Base-by-base conservation (phyloP, 2,329 filamentous ascomycete species). In the Byssothecium circinans region DNA sequence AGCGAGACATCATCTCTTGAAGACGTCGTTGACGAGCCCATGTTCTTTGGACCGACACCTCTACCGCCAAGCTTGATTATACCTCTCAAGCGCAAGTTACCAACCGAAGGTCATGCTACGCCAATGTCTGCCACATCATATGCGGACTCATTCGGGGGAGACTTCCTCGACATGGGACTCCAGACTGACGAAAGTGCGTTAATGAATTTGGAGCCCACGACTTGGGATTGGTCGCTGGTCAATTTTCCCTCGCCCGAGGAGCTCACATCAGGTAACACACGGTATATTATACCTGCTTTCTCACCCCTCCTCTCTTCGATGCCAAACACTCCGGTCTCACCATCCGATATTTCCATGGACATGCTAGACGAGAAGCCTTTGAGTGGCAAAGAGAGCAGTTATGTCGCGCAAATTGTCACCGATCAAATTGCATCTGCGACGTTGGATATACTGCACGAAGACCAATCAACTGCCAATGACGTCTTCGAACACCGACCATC, bases 361-460 rank as follows among this genome's bases (percentile, higher is more conserved):
- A 17, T 52, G 11, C 45, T 52, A 19, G 67, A 69, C 2, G 66
- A 70, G 19, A 65, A 58, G 43, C 53, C 57, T 1, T 25, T 65
- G 37, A 68, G 58, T 43, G 82, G 85, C 45, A 78, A 83, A 2
- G 84, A 87, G 33, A 76, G 81, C 49, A 82, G 89, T 27, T 81
- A 82, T 42, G 77, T 87, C 20, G 86, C 85, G 0, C 87, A 89
- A 58, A 80, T 89, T 30, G 70, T 89, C n/a, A 85, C 84, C 2
- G 85, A 88, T 50, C 87, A 90, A 62, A 80, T 85, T 18, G 78
- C 82, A 2, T 81, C 77, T 8, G 80, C 83, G 4, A 75, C 70
- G 1, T 53, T 70, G 8, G 67, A 71, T 41, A 42, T 71, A 14
- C 55, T 70, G 8, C 54, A 59, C 10, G 63, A 70, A 22, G 44